phyloP scores from a whole-genome alignment of 139 green algal genomes.

The Dunaliella primolecta region DNA sequence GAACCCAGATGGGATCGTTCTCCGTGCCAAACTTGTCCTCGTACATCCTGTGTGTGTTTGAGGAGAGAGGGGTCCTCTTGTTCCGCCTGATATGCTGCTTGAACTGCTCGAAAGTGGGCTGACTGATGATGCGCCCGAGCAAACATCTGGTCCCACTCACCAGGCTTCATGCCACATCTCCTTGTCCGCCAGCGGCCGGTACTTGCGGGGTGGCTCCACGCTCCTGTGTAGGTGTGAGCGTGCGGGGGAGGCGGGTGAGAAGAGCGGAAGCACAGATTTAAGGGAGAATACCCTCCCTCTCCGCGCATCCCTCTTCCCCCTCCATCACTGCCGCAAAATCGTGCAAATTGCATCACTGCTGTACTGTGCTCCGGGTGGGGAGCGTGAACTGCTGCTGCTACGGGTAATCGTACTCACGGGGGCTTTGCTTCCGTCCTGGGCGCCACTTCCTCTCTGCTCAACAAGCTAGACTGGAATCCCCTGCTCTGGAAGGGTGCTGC shows the following conservation, averaged over 20 bases:
- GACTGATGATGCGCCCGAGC: no score
- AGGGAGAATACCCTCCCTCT: background rate
- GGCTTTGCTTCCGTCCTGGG: background rate
- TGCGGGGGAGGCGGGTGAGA: background rate
- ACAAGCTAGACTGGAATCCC: background rate
- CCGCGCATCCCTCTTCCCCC: no score
- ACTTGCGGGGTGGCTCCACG: slow-evolving; percentile 37
- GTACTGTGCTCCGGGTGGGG: background rate
- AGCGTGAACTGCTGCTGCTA: background rate
- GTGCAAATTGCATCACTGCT: background rate
- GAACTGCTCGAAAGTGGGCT: no score
- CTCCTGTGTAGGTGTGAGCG: background rate
- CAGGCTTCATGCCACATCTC: slow-evolving; percentile 68
- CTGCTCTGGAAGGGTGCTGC: background rate
- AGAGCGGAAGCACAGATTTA: background rate
- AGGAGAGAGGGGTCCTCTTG: background rate
- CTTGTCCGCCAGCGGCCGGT: slow-evolving; percentile 46
- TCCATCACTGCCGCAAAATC: no score
- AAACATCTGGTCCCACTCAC: no score
- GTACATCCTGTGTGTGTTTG: slow-evolving; percentile 45
- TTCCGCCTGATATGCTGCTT: no score
- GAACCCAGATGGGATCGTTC: slow-evolving; percentile 61
- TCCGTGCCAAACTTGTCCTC: slow-evolving; percentile 61
- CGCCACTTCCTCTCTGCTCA: background rate
- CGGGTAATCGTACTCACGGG: background rate